Base-by-base conservation (phyloP, 345 rosid genomes). In the Eucalyptus erythrocorys region DNA sequence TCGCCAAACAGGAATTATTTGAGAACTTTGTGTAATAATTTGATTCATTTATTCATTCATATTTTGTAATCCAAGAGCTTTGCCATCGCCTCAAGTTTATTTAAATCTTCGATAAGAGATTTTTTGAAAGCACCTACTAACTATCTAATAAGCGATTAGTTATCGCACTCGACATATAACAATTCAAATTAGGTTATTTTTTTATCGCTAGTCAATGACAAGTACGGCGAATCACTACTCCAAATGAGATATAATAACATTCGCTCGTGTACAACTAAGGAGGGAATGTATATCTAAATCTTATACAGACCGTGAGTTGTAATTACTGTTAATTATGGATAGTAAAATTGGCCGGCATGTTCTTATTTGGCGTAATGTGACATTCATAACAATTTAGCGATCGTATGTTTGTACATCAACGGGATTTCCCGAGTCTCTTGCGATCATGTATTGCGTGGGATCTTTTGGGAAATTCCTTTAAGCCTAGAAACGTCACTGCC, bases 211-310 rank as follows among this genome's bases (percentile, higher is more conserved):
- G 7, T 8, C 40, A 34, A 15, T 15, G 21, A 66, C 40, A 66
- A 32, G 40, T 15, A 66, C 4, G 4, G 12, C 6, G 3, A 68
- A 68, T 32, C 80, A 32, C 43, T 21, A 32, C 79, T 68, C 12
- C 42, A 32, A 66, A 34, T 71, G 12, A 66, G 12, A 51, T 51
- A 16, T 16, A 34, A 68, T 17, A 68, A 9, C 13, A 3, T 34
- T 17, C 13, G 1, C 4, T 21, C 14, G 1, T 34, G 81, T 19
- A 5, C 14, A 10, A 24, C 1, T 19, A 2, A 34, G 7, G 24
- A 15, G 42, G 19, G 13, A 34, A 32, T 1, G 3, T 9, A 32
- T 13, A 15, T 32, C 1, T 19, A 66, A 4, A 9, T 32, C 42
- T 66, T 32, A 16, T 32, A 7, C 22, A 3, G 16, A 59, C 5